Evolutionary conservation across 2,329 filamentous ascomycete species (phyloP).

Genomic region (Neonectria neomacrospora): DNA sequence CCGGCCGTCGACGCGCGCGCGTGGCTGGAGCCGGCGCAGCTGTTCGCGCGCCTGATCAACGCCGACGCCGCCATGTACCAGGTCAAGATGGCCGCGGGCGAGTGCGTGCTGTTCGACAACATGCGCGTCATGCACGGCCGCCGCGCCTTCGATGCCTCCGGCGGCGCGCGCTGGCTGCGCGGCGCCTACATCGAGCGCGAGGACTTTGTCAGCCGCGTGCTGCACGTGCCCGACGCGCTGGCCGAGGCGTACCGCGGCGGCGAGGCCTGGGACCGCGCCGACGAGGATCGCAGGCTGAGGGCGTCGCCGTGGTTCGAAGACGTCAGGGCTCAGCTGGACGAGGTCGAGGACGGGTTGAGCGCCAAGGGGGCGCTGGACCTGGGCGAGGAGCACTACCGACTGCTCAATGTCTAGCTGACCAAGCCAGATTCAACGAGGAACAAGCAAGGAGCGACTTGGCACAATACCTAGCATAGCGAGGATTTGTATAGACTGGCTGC

Average conservation of each 20-base stretch:
- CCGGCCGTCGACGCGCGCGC: slow-evolving; percentile 37
- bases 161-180: slow-evolving; percentile 82
- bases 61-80: slow-evolving; percentile 70
- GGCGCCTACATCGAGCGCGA: slow-evolving; percentile 80
- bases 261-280: slow-evolving; percentile 40
- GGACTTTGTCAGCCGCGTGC: slow-evolving; percentile 54
- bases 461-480: slow-evolving; percentile 23
- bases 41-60: slow-evolving; percentile 71
- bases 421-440: slow-evolving; percentile 18
- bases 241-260: slow-evolving; percentile 40
- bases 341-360: slow-evolving; percentile 26
- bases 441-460: not conserved
- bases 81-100: slow-evolving; percentile 79
- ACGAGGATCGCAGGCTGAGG: slow-evolving; percentile 42
- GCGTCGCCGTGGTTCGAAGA: slow-evolving; percentile 44
- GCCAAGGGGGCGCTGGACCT: slow-evolving; percentile 37
- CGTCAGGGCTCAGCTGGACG: slow-evolving; percentile 28
- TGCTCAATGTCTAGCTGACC: slow-evolving; percentile 27
- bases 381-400: slow-evolving; percentile 31
- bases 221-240: slow-evolving; percentile 45
- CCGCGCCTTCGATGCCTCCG: slow-evolving; percentile 73
- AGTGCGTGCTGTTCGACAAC: slow-evolving; percentile 96
- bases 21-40: slow-evolving; percentile 62
- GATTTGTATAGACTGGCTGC: slow-evolving; percentile 9
- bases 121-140: slow-evolving; percentile 85